A percentile compares a stretch with the other conserved stretches of the same genome.
These are phyloP conservation scores for Narthecium ossifragum DNA, from an alignment of 106 monocot species.

Conservation along the genomic window DNA sequence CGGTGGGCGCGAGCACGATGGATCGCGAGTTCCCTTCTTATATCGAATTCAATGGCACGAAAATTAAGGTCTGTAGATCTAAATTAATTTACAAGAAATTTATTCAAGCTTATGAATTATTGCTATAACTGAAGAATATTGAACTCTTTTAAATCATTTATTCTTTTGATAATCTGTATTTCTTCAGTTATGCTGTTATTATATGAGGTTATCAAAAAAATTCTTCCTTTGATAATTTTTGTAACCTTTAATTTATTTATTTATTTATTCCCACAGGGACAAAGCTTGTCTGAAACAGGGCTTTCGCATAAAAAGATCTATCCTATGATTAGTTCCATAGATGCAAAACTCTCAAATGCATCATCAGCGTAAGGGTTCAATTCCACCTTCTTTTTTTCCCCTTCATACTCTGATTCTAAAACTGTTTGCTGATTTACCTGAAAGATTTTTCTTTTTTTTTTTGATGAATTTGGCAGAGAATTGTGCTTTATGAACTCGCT, in stretches of 20 bases:
- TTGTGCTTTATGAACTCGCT: slow-evolving; percentile 20
- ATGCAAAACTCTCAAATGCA: slow-evolving; percentile 26
- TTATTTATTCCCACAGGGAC: slow-evolving; percentile 28
- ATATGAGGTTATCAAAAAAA: too few relatives aligned
- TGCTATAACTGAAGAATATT: too few relatives aligned
- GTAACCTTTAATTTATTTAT: too few relatives aligned
- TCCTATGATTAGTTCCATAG: slow-evolving; percentile 34
- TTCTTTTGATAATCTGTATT: background rate
- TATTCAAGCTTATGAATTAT: too few relatives aligned
- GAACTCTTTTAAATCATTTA: background rate
- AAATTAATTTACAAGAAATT: background rate
- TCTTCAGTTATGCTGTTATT: too few relatives aligned
- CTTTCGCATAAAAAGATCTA: slow-evolving; percentile 24
- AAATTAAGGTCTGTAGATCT: slow-evolving; percentile 12
- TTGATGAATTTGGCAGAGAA: slow-evolving; percentile 13
- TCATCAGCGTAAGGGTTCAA: slow-evolving; percentile 26
- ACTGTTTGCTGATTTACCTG: background rate
- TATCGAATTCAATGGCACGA: slow-evolving; percentile 15
- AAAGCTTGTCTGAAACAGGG: slow-evolving; percentile 26
- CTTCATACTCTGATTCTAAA: background rate
- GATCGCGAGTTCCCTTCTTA: slow-evolving; percentile 47
- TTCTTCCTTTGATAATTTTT: background rate
- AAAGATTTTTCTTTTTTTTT: background rate
- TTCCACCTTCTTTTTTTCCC: too few relatives aligned
- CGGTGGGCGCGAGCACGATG: slow-evolving; percentile 52